Evolutionary conservation across 768 basidiomycete species (phyloP).

Genomic region (Tylopilus felleus): DNA sequence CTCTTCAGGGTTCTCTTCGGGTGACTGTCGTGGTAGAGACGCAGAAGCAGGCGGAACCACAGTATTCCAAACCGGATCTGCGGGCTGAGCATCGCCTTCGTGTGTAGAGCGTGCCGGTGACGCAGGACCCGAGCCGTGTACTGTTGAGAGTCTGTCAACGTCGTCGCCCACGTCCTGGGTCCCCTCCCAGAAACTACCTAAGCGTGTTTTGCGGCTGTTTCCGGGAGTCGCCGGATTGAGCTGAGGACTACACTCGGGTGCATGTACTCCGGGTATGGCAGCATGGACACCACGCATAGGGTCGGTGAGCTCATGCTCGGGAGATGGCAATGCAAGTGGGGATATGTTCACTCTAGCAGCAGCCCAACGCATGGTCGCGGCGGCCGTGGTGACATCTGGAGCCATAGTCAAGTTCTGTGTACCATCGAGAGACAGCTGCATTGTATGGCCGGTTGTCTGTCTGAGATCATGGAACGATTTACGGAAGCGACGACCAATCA

Average conservation of each 20-base stretch:
- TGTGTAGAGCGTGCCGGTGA: constrained; percentile 19
- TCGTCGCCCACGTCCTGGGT: constrained; percentile 61
- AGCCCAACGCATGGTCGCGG: constrained; percentile 85
- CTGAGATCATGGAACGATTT: constrained; percentile 47
- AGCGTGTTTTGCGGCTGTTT: constrained; percentile 49
- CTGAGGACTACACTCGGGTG: constrained; percentile 32
- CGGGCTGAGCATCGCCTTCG: constrained; percentile 2
- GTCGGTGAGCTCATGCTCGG: constrained; percentile 88
- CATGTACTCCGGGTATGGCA: constrained; percentile 61
- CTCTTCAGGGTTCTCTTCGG: constrained; percentile 25
- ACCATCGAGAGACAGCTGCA: constrained; percentile 28
- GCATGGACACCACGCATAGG: constrained; percentile 78
- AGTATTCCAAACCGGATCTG: constrained; percentile 11
- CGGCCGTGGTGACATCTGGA: constrained; percentile 60
- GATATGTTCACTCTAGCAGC: constrained; percentile 79
- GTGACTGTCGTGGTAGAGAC: constrained; percentile 21
- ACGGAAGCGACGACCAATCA: constrained; percentile 40
- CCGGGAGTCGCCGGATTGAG: constrained; percentile 44
- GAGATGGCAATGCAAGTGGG: constrained; percentile 83
- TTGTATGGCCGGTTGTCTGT: constrained; percentile 25
- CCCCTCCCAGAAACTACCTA: constrained; percentile 75
- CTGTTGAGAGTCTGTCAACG: constrained; percentile 18
- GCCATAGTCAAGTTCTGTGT: constrained; percentile 33
- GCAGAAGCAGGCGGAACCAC: constrained; percentile 12
- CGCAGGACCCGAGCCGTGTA: constrained; percentile 23